These are phyloP conservation scores for Lentinula guzmanii DNA, from an alignment of 768 basidiomycete species.

Conservation along the genomic window DNA sequence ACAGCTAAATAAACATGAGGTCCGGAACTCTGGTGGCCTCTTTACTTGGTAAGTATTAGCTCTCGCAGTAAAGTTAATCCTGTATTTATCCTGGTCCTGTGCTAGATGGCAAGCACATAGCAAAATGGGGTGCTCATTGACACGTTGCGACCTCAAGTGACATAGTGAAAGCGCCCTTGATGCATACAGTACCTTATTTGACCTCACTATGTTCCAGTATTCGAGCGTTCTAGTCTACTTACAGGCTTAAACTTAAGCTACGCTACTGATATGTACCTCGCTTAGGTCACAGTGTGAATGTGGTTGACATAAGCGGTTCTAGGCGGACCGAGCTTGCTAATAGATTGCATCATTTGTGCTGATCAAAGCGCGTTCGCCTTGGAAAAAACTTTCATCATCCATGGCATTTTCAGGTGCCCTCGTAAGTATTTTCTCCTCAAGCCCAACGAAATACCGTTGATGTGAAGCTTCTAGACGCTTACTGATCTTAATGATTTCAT, in stretches of 20 bases:
- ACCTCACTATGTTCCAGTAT: too few species aligned
- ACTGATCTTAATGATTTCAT: conserved; percentile 98
- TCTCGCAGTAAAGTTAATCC: too few species aligned
- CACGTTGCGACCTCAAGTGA: not conserved
- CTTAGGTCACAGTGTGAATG: too few species aligned
- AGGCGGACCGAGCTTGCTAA: not conserved
- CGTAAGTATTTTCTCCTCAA: conserved; percentile 33
- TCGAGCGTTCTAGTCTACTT: too few species aligned
- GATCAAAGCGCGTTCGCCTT: not conserved
- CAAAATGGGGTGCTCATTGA: not conserved
- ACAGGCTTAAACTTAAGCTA: too few species aligned
- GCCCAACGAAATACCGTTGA: not conserved
- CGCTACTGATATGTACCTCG: too few species aligned
- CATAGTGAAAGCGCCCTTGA: too few species aligned
- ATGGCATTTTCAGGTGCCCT: conserved; percentile 90
- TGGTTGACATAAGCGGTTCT: not conserved
- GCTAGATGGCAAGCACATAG: not conserved
- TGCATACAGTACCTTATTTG: too few species aligned
- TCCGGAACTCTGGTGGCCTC: too few species aligned
- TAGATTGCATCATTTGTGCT: not conserved
- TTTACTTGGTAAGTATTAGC: too few species aligned
- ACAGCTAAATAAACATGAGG: too few species aligned
- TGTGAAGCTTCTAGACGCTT: conserved; percentile 50
- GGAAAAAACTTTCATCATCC: not conserved
- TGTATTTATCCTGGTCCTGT: too few species aligned